These are phyloP conservation scores for Dothideomycetidae sp. DNA, from an alignment of 2,329 filamentous ascomycete species.

Conservation along the genomic window DNA sequence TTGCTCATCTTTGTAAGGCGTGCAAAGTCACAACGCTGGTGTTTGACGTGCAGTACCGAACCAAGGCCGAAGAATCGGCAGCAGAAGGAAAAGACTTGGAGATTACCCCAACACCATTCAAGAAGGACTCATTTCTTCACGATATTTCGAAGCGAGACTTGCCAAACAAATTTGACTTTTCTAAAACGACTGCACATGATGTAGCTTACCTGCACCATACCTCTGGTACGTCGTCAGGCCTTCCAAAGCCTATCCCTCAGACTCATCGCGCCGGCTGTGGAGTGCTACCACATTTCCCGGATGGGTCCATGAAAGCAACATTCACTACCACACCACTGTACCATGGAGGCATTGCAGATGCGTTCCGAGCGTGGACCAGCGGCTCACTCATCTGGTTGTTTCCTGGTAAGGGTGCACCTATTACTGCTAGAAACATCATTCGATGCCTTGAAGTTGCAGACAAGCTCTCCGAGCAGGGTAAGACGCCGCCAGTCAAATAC, in stretches of 20 bases:
- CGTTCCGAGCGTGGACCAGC: constrained; percentile 48
- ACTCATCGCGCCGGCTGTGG: constrained; percentile 41
- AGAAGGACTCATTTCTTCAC: constrained; percentile 2
- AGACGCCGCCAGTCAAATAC: constrained; percentile 33
- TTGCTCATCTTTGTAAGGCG: constrained; percentile 38
- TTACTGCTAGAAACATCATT: constrained; percentile 42
- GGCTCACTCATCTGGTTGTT: constrained; percentile 48
- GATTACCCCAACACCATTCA: constrained; percentile 11
- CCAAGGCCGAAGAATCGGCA: constrained; percentile 18
- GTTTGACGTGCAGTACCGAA: constrained; percentile 29
- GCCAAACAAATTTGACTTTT: constrained; percentile 1
- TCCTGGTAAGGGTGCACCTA: constrained; percentile 40
- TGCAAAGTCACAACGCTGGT: constrained; percentile 33
- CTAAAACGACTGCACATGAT: constrained; percentile 21
- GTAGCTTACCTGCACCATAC: constrained; percentile 48
- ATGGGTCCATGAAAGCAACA: constrained; percentile 30
- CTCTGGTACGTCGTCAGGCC: constrained; percentile 49
- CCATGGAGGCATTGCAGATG: constrained; percentile 50
- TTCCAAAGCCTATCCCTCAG: constrained; percentile 49
- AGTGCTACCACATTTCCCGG: constrained; percentile 36
- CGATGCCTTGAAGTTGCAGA: constrained; percentile 31
- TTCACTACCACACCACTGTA: constrained; percentile 54
- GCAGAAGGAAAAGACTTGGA: constrained; percentile 11
- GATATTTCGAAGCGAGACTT: constrained; percentile 3
- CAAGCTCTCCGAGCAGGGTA: constrained; percentile 12